A percentile compares a stretch with the other conserved stretches of the same genome.
phyloP scores from a whole-genome alignment of 306 rosid species.

The Cicer bijugum region DNA sequence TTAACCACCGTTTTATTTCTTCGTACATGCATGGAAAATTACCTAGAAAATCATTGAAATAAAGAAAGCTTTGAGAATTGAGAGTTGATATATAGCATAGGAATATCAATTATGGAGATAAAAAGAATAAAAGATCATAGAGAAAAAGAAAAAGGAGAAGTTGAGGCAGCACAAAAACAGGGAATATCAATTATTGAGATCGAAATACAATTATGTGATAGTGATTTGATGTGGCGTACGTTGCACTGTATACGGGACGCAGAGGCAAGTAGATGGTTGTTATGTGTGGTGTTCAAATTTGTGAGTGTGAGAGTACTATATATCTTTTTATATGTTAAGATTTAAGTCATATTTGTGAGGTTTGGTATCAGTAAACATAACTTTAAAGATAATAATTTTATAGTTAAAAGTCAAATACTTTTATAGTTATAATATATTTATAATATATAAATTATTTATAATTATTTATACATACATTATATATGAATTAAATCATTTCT shows the following conservation, averaged over 20 bases:
- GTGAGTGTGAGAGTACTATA: no score
- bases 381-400: no score
- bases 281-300: no score
- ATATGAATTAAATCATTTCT: no score
- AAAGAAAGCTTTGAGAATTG: conserved; percentile 3
- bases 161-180: conserved; percentile 13
- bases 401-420: no score
- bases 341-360: no score
- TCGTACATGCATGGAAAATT: conserved; percentile 29
- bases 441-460: no score
- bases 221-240: background rate
- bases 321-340: no score
- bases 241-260: background rate
- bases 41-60: background rate
- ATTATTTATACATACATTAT: no score
- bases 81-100: background rate
- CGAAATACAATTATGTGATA: conserved; percentile 8
- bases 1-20: background rate
- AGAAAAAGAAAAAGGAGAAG: conserved; percentile 33
- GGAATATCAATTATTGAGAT: conserved; percentile 48
- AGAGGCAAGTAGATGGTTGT: no score
- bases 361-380: no score
- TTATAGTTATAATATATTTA: no score
- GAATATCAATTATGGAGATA: background rate
- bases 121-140: background rate